Conservation (phyloP, 192 early-diverging fungal genomes). For the Coemansia sp. region DNA sequence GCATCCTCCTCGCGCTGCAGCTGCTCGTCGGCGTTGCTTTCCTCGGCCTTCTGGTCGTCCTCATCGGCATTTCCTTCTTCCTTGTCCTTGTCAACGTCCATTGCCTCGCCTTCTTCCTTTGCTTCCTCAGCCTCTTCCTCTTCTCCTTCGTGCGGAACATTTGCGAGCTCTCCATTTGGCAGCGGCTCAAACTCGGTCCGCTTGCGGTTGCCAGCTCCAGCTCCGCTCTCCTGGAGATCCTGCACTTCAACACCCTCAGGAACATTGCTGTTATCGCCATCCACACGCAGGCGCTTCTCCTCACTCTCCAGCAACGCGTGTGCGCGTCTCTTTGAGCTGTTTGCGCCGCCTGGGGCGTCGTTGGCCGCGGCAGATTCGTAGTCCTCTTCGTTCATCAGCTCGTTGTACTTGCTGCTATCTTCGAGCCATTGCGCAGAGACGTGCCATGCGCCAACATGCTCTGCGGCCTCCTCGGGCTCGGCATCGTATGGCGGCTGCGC, state of each 20-base stretch:
- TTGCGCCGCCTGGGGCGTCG: conserved; percentile 23
- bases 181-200: conserved; percentile 46
- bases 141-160: conserved; percentile 17
- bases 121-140: conserved; percentile 11
- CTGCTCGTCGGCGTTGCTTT: conserved; percentile 25
- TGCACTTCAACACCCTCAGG: conserved; percentile 26
- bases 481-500: conserved; percentile 63
- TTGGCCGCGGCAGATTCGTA: conserved; percentile 59
- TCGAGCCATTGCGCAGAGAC: conserved; percentile 72
- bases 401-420: conserved; percentile 72
- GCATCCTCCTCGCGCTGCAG: conserved; percentile 66
- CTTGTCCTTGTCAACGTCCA: conserved; percentile 27
- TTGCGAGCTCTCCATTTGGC: conserved; percentile 38
- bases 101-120: conserved; percentile 10
- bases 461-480: conserved; percentile 62
- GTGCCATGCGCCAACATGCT: conserved; percentile 69
- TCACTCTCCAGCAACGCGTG: conserved; percentile 40
- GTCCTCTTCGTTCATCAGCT: conserved; percentile 88
- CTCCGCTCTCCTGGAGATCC: conserved; percentile 19
- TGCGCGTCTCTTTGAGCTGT: conserved; percentile 51
- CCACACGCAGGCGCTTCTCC: conserved; percentile 28
- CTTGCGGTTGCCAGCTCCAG: conserved; percentile 13
- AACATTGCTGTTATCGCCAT: conserved; percentile 21
- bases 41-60: conserved; percentile 42
- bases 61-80: conserved; percentile 17